A percentile compares a stretch with the other conserved stretches of the same genome.
Evolutionary conservation across 139 green algal genomes (phyloP).

Genomic region (Chlamydomonas applanata): DNA sequence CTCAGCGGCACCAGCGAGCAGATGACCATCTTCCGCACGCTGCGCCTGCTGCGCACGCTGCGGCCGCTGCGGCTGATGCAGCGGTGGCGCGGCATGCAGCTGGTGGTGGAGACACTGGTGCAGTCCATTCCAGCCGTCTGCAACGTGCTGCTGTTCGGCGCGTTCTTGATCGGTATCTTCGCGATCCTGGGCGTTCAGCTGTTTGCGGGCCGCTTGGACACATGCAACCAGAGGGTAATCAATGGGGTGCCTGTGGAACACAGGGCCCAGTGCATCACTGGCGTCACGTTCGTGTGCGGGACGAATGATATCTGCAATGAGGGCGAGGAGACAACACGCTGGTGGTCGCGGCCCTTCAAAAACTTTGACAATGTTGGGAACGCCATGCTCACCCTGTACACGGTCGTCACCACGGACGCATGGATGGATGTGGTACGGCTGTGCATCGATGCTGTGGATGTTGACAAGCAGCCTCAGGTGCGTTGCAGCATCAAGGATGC

Average conservation of each 20-base stretch:
- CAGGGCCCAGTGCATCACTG: not conserved
- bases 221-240: constrained; percentile 29
- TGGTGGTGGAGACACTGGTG: constrained; percentile 41
- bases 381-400: constrained; percentile 54
- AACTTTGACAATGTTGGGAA: constrained; percentile 62
- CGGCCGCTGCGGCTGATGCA: too few species aligned
- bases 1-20: constrained; percentile 3
- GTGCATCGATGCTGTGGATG: constrained; percentile 40
- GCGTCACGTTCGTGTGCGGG: too few species aligned
- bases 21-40: constrained; percentile 33
- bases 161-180: constrained; percentile 47
- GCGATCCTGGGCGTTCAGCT: constrained; percentile 53
- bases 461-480: constrained; percentile 40
- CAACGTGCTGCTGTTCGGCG: constrained; percentile 38
- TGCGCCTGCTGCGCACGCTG: constrained; percentile 52
- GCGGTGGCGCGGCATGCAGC: too few species aligned
- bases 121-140: constrained; percentile 30
- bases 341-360: constrained; percentile 28
- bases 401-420: constrained; percentile 53
- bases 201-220: constrained; percentile 37
- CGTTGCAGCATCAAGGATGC: not conserved
- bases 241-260: not conserved
- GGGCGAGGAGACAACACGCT: not conserved
- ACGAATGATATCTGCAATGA: too few species aligned
- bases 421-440: constrained; percentile 63